Base-by-base conservation (phyloP, 768 basidiomycete genomes). In the Leccinum ochraceum region DNA sequence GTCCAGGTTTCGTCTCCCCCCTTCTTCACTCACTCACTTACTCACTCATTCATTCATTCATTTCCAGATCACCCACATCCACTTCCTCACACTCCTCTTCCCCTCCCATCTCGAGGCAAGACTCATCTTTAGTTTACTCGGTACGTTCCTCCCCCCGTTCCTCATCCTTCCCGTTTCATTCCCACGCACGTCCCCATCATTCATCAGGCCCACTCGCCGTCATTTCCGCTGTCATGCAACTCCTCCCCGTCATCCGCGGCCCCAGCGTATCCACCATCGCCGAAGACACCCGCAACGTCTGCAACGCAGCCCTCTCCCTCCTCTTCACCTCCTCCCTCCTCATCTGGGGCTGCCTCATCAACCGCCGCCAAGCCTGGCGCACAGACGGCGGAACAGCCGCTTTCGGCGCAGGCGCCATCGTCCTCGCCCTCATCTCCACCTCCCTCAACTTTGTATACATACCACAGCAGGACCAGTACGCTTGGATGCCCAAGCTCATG, bases 351-450 rank as follows among this genome's bases (percentile, higher is more conserved):
- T 81, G 92, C 62, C 76, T 92, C 59, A 84, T 98, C 65, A 98
- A 98, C 70, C 86, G 94, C 24, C 81, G 85, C 51, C 86, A 92
- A 56, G 97, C 97, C 3, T 99, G 97, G 97, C 85, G 96, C 37
- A 92, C 90, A 0, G 96, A 98, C 67, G 97, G 97, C 14, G 95
- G 96, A 9, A 98, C 97, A 0, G 95, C 95, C 0, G 90, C 87
- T 0, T 99, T 99, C 67, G 97, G 97, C 17, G 83, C 81, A 17
- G 92, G 89, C 3, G 92, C 95, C 0, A 81, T 98, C 60, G 66
- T 81, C 1, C 82, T 99, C n/a, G 94, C 96, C 11, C 68, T 95
- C 53, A 76, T 89, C 46, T 90, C 89, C 57, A 94, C 94, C 3
- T 86, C 83, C 0, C 87, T 96, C 74, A 94, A 95, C 62, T 91